Percentiles rank a stretch among this genome's conserved stretches.
These are phyloP conservation scores for Ophiognomonia clavigignenti-juglandacearum DNA, from an alignment of 2,329 filamentous ascomycete species.

Conservation along the genomic window DNA sequence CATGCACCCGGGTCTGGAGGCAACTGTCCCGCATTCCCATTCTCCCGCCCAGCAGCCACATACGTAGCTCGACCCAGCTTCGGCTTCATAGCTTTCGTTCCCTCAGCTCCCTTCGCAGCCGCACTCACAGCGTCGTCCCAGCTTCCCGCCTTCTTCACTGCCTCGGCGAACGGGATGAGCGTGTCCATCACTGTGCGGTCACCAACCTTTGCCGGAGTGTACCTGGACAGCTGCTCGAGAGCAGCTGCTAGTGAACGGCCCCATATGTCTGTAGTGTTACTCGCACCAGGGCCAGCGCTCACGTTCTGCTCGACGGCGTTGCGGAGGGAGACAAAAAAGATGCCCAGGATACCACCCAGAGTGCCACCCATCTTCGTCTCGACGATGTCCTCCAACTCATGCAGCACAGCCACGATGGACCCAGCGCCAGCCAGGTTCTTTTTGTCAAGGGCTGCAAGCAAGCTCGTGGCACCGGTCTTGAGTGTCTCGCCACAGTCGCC, in stretches of 20 bases:
- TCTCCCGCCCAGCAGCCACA: slow-evolving; percentile 48
- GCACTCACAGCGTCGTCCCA: slow-evolving; percentile 54
- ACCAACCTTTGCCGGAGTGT: slow-evolving; percentile 51
- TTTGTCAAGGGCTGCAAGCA: slow-evolving; percentile 42
- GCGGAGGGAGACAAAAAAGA: slow-evolving; percentile 47
- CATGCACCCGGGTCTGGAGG: slow-evolving; percentile 68
- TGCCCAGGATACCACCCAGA: slow-evolving; percentile 47
- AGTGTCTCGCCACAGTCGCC: slow-evolving; percentile 63
- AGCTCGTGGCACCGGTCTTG: slow-evolving; percentile 44
- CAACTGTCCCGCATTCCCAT: slow-evolving; percentile 20
- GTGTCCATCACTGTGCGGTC: slow-evolving; percentile 56
- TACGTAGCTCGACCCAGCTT: slow-evolving; percentile 65
- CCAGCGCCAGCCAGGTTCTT: slow-evolving; percentile 33
- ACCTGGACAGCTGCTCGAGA: slow-evolving; percentile 41
- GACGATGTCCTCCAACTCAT: slow-evolving; percentile 48
- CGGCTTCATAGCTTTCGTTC: slow-evolving; percentile 60
- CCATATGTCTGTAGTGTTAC: slow-evolving; percentile 37
- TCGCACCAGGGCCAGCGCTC: slow-evolving; percentile 18
- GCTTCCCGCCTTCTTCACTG: slow-evolving; percentile 37
- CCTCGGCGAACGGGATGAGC: slow-evolving; percentile 48
- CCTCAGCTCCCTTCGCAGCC: slow-evolving; percentile 55
- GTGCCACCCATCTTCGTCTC: slow-evolving; percentile 51
- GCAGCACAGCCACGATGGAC: slow-evolving; percentile 42
- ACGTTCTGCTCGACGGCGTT: slow-evolving; percentile 29
- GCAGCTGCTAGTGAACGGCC: slow-evolving; percentile 36